Evolutionary conservation across 306 rosid genomes (phyloP).

Genomic region (Sicyos edulis): DNA sequence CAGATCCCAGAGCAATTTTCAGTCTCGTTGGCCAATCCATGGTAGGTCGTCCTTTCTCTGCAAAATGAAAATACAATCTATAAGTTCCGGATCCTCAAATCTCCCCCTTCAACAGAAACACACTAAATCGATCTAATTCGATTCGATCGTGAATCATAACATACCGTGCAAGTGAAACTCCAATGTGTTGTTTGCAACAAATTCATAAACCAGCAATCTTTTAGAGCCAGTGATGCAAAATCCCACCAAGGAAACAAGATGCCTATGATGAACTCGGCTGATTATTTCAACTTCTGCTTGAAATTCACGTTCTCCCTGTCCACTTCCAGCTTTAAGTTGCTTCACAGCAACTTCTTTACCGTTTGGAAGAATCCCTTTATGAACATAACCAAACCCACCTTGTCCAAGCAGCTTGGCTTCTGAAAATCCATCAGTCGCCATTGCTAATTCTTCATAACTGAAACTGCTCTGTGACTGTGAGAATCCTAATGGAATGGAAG

Average conservation of each 20-base stretch:
- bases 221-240: conserved; percentile 71
- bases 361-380: conserved; percentile 78
- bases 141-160: neutral
- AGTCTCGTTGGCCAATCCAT: conserved; percentile 91
- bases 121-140: neutral
- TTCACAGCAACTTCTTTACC: conserved; percentile 95
- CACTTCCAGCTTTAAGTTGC: conserved; percentile 93
- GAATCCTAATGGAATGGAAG: conserved; percentile 53
- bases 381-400: conserved; percentile 97
- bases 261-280: conserved; percentile 94
- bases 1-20: conserved; percentile 79
- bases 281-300: conserved; percentile 95
- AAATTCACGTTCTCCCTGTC: conserved; percentile 96
- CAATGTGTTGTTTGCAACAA: conserved; percentile 73
- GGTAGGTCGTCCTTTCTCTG: conserved; percentile 81
- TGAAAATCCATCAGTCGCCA: conserved; percentile 92
- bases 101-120: too few species aligned
- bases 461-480: conserved; percentile 54
- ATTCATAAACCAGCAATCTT: conserved; percentile 88
- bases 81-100: conserved; percentile 16
- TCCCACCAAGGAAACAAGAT: conserved; percentile 94
- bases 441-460: conserved; percentile 70
- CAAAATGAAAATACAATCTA: conserved; percentile 21
- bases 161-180: conserved; percentile 94
- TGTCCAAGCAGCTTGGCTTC: conserved; percentile 92